Conservation (phyloP, 129 eudicot genomes). For the Chrysanthemum lavandulifolium region DNA sequence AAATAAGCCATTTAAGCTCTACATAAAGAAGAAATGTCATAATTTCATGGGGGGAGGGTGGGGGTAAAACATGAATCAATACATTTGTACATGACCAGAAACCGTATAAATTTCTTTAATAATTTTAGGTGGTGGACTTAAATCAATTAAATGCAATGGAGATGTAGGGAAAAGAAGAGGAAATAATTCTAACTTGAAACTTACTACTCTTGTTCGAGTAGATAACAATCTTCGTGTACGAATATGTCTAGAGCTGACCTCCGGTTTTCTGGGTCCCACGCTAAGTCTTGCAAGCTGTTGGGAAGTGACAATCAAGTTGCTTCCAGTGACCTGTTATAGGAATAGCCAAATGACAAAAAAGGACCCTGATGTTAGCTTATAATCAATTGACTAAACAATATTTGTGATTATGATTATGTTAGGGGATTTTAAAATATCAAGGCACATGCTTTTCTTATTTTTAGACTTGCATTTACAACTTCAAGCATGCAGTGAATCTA, state of each 20-base stretch:
- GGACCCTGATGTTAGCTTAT: neutral
- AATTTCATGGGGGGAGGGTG: too few relatives aligned
- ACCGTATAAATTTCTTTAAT: too few relatives aligned
- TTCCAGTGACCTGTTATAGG: conserved; percentile 43
- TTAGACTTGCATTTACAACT: neutral
- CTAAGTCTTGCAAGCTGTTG: conserved; percentile 28
- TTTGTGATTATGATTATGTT: neutral
- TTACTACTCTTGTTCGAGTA: conserved; percentile 43
- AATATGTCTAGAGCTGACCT: conserved; percentile 20
- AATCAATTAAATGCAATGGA: neutral
- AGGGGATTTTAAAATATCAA: neutral
- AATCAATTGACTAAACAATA: neutral
- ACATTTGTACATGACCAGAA: too few relatives aligned
- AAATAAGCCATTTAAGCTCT: neutral
- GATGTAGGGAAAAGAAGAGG: conserved; percentile 9
- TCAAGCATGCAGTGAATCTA: neutral
- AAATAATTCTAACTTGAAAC: neutral
- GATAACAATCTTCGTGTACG: conserved; percentile 27
- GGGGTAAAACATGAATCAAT: too few relatives aligned
- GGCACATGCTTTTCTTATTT: neutral
- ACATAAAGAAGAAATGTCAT: too few relatives aligned
- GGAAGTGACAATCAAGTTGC: conserved; percentile 33
- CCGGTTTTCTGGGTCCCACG: conserved; percentile 31
- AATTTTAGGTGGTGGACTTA: neutral
- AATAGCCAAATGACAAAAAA: conserved; percentile 19